phyloP scores from a whole-genome alignment of 2,329 filamentous ascomycete species.

The Venturia pyrina region DNA sequence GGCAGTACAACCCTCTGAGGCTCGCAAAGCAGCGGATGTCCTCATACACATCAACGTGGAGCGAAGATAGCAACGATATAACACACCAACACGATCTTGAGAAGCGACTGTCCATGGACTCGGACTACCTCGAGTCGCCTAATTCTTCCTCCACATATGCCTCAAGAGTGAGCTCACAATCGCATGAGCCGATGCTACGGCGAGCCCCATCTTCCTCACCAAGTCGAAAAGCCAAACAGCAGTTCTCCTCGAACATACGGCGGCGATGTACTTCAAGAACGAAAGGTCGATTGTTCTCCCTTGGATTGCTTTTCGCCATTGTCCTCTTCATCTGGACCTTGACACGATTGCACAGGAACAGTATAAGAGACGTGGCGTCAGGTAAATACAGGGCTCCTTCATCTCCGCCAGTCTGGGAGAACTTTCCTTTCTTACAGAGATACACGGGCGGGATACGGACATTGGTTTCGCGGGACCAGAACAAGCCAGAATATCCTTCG shows the following conservation, averaged over 20 bases:
- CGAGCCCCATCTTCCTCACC: slow-evolving; percentile 24
- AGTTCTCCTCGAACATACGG: not conserved
- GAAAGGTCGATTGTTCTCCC: slow-evolving; percentile 66
- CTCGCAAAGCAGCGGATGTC: slow-evolving; percentile 9
- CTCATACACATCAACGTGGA: slow-evolving; percentile 8
- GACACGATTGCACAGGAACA: slow-evolving; percentile 61
- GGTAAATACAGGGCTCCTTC: slow-evolving; percentile 50
- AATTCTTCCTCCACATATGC: slow-evolving; percentile 38
- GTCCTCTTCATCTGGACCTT: slow-evolving; percentile 69
- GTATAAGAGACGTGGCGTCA: slow-evolving; percentile 48
- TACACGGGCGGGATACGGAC: slow-evolving; percentile 84
- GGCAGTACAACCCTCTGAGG: not conserved
- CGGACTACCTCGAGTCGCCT: slow-evolving; percentile 28
- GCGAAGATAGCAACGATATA: slow-evolving; percentile 3
- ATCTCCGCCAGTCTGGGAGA: slow-evolving; percentile 70
- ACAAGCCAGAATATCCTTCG: slow-evolving; percentile 71
- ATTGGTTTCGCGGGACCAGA: slow-evolving; percentile 54
- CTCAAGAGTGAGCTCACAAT: slow-evolving; percentile 41
- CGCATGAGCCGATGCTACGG: slow-evolving; percentile 30
- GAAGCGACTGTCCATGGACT: slow-evolving; percentile 17
- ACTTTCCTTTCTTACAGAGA: slow-evolving; percentile 72
- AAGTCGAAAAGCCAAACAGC: slow-evolving; percentile 14
- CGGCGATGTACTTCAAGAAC: slow-evolving; percentile 29
- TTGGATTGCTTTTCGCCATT: slow-evolving; percentile 58
- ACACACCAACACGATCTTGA: not conserved